Percentiles rank a stretch among this genome's conserved stretches.
phyloP scores from a whole-genome alignment of 176 grass and related monocot species.

The Rhynchospora breviuscula region DNA sequence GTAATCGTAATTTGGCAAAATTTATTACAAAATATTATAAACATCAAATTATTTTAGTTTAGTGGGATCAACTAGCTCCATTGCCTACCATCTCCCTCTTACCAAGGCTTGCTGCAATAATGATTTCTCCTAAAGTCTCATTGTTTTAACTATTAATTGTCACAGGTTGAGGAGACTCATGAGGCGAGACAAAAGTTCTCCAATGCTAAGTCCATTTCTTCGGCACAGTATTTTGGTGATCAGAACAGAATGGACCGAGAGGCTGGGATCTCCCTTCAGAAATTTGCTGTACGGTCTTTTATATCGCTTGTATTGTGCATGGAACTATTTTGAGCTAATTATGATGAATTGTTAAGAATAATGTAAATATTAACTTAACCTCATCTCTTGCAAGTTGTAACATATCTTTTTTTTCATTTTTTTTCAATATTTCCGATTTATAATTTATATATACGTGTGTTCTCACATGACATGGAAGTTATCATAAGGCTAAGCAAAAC shows the following conservation, averaged over 20 bases:
- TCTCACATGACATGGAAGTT: neutral
- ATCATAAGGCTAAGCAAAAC: neutral
- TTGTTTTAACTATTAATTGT: neutral
- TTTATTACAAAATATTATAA: neutral
- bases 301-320: neutral
- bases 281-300: constrained; percentile 64
- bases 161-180: constrained; percentile 64
- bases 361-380: neutral
- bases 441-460: neutral
- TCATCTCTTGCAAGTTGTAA: neutral
- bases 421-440: neutral
- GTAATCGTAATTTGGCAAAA: neutral
- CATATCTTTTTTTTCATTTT: neutral
- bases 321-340: no score
- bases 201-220: constrained; percentile 98
- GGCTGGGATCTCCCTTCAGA: constrained; percentile 72
- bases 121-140: neutral
- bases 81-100: neutral
- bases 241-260: constrained; percentile 52
- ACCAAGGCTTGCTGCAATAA: neutral
- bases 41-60: neutral
- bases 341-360: no score
- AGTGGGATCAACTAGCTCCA: neutral
- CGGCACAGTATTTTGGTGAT: constrained; percentile 85
- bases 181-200: constrained; percentile 94